These are phyloP conservation scores for Corrigiola litoralis DNA, from an alignment of 179 eudicot species.

Conservation along the genomic window DNA sequence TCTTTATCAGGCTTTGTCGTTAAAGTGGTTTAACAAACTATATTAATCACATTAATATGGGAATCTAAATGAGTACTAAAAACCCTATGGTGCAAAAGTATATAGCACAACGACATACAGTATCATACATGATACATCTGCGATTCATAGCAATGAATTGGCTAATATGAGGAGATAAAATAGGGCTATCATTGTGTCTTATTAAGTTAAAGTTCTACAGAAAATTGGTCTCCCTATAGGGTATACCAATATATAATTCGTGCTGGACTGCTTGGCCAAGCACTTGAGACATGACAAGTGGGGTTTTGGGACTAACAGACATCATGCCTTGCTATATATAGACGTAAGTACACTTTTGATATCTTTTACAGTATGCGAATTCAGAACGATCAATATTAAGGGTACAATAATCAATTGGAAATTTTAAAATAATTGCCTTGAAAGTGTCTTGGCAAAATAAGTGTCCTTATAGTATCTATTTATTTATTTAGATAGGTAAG, in stretches of 20 bases:
- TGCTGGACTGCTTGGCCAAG: slow-evolving; percentile 12
- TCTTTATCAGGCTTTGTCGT: not conserved
- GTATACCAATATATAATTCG: slow-evolving; percentile 1
- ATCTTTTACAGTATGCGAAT: too few species aligned
- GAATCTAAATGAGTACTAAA: too few species aligned
- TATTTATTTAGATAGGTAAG: too few species aligned
- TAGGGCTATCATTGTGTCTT: slow-evolving; percentile 26
- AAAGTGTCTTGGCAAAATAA: too few species aligned
- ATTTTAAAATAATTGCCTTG: too few species aligned
- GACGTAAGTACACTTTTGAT: not conserved
- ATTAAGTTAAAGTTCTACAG: slow-evolving; percentile 17
- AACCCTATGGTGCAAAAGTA: not conserved
- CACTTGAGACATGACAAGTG: slow-evolving; percentile 4
- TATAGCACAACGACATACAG: not conserved
- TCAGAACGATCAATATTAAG: not conserved
- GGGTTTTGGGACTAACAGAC: not conserved
- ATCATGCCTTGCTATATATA: slow-evolving; percentile 8
- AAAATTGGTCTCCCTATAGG: slow-evolving; percentile 23
- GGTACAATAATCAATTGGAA: not conserved
- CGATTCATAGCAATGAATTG: not conserved
- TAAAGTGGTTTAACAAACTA: not conserved
- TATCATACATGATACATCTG: not conserved
- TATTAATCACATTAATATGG: too few species aligned
- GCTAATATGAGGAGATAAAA: slow-evolving; percentile 7
- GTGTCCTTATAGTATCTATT: too few species aligned